Percentiles rank a stretch among this genome's conserved stretches.
These are phyloP conservation scores for Erysimum cheiri DNA, from an alignment of 441 rosid species.

Conservation along the genomic window DNA sequence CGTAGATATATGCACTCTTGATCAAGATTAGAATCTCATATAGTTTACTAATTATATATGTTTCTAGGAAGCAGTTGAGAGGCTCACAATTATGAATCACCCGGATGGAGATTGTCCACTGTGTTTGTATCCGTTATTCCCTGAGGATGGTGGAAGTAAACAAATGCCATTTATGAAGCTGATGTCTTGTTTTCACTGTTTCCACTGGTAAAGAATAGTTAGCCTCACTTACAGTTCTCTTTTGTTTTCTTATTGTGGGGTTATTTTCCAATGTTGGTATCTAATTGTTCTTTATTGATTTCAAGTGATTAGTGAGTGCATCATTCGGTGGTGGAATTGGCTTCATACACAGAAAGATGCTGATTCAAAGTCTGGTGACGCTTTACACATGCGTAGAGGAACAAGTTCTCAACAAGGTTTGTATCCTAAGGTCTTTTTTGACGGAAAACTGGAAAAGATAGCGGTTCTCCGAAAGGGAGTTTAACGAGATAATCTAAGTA, in stretches of 20 bases:
- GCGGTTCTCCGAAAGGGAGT: neutral
- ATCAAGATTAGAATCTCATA: slow-evolving; percentile 23
- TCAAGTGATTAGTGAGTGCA: slow-evolving; percentile 74
- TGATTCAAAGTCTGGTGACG: slow-evolving; percentile 40
- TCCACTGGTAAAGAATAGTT: slow-evolving; percentile 64
- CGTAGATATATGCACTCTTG: neutral
- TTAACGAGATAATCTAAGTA: neutral
- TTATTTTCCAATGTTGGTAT: slow-evolving; percentile 10
- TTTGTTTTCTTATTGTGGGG: neutral
- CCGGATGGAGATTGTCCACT: slow-evolving; percentile 91
- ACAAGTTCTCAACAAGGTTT: slow-evolving; percentile 52
- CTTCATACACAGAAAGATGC: slow-evolving; percentile 57
- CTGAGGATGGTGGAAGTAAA: slow-evolving; percentile 52
- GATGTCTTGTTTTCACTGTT: slow-evolving; percentile 97
- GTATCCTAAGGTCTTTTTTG: neutral
- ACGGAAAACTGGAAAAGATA: neutral
- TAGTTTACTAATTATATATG: slow-evolving; percentile 19
- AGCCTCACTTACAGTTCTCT: neutral
- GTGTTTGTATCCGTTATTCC: slow-evolving; percentile 73
- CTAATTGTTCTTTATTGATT: slow-evolving; percentile 33
- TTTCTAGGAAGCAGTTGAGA: slow-evolving; percentile 83
- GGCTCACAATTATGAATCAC: slow-evolving; percentile 82
- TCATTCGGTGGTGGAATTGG: slow-evolving; percentile 90
- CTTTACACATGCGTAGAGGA: slow-evolving; percentile 33
- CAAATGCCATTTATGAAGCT: slow-evolving; percentile 85